phyloP scores from a whole-genome alignment of 805 yeast species.

The Nakazawaea ambrosiae region DNA sequence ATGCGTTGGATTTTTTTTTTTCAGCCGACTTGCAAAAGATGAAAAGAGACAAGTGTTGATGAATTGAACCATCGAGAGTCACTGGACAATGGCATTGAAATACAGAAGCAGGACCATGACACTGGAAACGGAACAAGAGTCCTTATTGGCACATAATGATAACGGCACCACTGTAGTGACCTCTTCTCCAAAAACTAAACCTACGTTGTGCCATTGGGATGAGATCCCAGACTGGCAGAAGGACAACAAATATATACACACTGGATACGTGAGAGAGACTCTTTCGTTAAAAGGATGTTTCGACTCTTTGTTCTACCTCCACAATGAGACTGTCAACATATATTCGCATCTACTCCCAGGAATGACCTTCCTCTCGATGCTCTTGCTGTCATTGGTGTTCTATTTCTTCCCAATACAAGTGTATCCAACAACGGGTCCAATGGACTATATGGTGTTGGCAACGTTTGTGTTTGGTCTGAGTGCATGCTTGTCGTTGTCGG shows the following conservation, averaged over 20 bases:
- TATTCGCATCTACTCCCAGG: slow-evolving; percentile 45
- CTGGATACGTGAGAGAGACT: slow-evolving; percentile 46
- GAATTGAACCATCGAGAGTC: no score
- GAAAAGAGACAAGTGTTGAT: no score
- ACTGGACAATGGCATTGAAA: no score
- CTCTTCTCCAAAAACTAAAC: neutral
- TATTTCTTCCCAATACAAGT: slow-evolving; percentile 22
- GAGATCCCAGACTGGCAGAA: slow-evolving; percentile 50
- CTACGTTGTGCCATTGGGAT: slow-evolving; percentile 22
- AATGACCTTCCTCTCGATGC: slow-evolving; percentile 21
- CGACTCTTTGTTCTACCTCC: slow-evolving; percentile 35
- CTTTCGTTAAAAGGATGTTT: slow-evolving; percentile 31
- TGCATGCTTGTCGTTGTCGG: slow-evolving; percentile 39
- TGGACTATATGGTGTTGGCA: slow-evolving; percentile 33
- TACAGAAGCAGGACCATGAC: no score
- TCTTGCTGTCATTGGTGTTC: slow-evolving; percentile 10
- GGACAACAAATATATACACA: slow-evolving; percentile 44
- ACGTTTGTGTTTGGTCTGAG: slow-evolving; percentile 40
- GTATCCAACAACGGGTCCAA: slow-evolving; percentile 18
- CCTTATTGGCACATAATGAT: no score
- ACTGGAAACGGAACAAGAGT: no score
- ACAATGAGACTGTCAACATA: slow-evolving; percentile 49
- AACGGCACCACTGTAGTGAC: no score
- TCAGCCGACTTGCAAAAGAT: no score
- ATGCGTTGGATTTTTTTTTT: no score